Evolutionary conservation across 1,284 basidiomycete genomes (phyloP), one percentile per base, ranked within the genome.

Genomic region (Pisolithus thermaeus): DNA sequence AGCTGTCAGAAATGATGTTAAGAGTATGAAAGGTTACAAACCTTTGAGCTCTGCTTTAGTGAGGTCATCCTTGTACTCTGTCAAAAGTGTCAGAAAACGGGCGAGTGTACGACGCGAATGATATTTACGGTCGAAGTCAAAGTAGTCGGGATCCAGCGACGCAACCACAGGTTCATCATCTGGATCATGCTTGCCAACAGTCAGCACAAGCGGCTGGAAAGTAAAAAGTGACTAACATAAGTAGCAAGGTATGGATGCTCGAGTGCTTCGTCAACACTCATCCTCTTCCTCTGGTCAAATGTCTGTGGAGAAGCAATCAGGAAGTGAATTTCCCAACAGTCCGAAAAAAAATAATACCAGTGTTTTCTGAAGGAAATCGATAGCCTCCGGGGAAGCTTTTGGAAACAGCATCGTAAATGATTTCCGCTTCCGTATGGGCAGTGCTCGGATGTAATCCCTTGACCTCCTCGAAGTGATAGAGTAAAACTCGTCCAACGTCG

Each of bases 401-500:
- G 88, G 85, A 73, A 87, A 86, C 51, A 89, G 58, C 40, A 74
- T 69, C 54, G 75, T 68, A 63, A 89, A 89, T 1, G 78, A 69
- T 47, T 76, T 72, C 58, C 75, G 77, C 67, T 82, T 86, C 56
- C 83, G 77, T 64, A 92, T 87, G 54, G 84, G 86, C 55, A 91
- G 73, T 3, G 82, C 78, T 38, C 87, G 80, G 58, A 94, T 85
- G 69, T 94, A 94, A 59, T 94, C 90, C 52, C 90, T 79, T 46
- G 89, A 92, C 47, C 91, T 77, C 37, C 84, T 76, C 3, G 87
- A 89, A 2, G 87, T 92, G 69, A 94, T 92, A 37, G 84, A 81
- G 66, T 92, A 88, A 67, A 92, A 92, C 65, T 94, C 90, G 56
- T 94, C 92, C 49, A 92, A 73, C 30, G 83, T 87, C 0, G 91